Percentiles rank a stretch among this genome's conserved stretches.
These are phyloP conservation scores for Plenodomus biglobosus DNA, from an alignment of 2,329 filamentous ascomycete genomes.

Conservation along the genomic window DNA sequence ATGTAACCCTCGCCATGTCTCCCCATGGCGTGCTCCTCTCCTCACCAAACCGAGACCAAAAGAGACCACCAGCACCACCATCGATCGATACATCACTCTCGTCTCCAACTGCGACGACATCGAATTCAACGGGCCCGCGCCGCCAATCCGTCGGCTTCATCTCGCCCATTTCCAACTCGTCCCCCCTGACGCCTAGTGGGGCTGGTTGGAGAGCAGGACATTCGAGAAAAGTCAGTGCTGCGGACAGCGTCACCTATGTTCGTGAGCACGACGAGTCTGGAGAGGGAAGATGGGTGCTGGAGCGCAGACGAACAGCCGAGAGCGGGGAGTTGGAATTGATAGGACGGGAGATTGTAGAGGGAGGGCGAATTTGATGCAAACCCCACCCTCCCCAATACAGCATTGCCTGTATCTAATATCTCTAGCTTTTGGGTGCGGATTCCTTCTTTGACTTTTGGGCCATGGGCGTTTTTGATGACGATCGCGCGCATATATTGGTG, in stretches of 20 bases:
- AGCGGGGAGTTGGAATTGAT: slow-evolving; percentile 66
- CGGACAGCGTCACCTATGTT: slow-evolving; percentile 70
- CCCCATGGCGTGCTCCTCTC: slow-evolving; percentile 28
- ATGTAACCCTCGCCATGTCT: slow-evolving; percentile 24
- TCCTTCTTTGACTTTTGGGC: too few species aligned
- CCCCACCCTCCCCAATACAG: too few species aligned
- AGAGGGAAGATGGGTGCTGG: slow-evolving; percentile 66
- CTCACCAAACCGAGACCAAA: slow-evolving; percentile 26
- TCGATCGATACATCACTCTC: slow-evolving; percentile 31
- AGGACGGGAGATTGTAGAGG: slow-evolving; percentile 64
- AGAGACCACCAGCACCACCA: slow-evolving; percentile 20
- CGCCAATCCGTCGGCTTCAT: slow-evolving; percentile 36
- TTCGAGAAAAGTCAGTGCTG: slow-evolving; percentile 50
- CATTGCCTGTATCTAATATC: too few species aligned
- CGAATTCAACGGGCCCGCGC: slow-evolving; percentile 23
- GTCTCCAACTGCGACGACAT: slow-evolving; percentile 24
- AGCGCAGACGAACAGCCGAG: slow-evolving; percentile 66
- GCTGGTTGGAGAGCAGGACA: slow-evolving; percentile 36
- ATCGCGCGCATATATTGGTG: too few species aligned
- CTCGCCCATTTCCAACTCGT: slow-evolving; percentile 37
- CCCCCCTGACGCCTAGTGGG: slow-evolving; percentile 36
- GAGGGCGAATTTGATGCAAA: slow-evolving; percentile 46
- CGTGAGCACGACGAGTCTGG: slow-evolving; percentile 62
- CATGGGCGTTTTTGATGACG: too few species aligned
- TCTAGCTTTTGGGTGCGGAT: too few species aligned